Evolutionary conservation across 257 asterid genomes (phyloP).

Genomic region (Forsythia suspensa): DNA sequence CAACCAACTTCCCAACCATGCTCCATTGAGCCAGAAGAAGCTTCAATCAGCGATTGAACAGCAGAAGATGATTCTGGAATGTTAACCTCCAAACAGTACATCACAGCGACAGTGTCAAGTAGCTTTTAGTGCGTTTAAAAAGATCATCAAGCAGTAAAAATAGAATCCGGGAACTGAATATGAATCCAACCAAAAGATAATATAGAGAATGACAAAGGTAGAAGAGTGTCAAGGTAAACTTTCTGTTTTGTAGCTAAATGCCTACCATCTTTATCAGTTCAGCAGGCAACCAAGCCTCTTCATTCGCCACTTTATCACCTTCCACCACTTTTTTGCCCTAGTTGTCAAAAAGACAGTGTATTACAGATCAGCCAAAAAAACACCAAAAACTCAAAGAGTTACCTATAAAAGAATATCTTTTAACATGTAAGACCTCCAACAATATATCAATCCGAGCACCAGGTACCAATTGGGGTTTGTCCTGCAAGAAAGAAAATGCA

Average conservation of each 20-base stretch:
- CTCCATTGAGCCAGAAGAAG: conserved; percentile 79
- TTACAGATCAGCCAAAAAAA: conserved; percentile 18
- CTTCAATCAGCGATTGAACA: conserved; percentile 79
- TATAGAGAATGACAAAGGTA: conserved; percentile 6
- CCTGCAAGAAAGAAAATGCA: conserved; percentile 46
- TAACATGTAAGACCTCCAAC: conserved; percentile 57
- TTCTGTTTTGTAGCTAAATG: background rate
- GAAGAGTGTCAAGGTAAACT: conserved; percentile 11
- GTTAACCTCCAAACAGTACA: conserved; percentile 61
- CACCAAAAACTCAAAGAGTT: conserved; percentile 13
- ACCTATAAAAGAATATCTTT: conserved; percentile 14
- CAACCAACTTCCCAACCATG: conserved; percentile 98
- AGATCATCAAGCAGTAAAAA: conserved; percentile 4
- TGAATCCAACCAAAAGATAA: conserved; percentile 3
- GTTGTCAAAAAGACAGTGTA: conserved; percentile 24
- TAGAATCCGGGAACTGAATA: background rate
- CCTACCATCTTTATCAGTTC: conserved; percentile 68
- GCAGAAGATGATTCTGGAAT: conserved; percentile 76
- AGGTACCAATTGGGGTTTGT: conserved; percentile 56
- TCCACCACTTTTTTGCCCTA: conserved; percentile 54
- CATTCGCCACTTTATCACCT: conserved; percentile 25
- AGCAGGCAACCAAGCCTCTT: conserved; percentile 69
- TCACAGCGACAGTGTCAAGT: conserved; percentile 17
- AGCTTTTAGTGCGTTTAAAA: conserved; percentile 4
- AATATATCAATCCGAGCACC: conserved; percentile 78